Evolutionary conservation across 495 filamentous ascomycete genomes (phyloP), one percentile per base, ranked within the genome.

Genomic region (Hypomontagnella submonticulosa): DNA sequence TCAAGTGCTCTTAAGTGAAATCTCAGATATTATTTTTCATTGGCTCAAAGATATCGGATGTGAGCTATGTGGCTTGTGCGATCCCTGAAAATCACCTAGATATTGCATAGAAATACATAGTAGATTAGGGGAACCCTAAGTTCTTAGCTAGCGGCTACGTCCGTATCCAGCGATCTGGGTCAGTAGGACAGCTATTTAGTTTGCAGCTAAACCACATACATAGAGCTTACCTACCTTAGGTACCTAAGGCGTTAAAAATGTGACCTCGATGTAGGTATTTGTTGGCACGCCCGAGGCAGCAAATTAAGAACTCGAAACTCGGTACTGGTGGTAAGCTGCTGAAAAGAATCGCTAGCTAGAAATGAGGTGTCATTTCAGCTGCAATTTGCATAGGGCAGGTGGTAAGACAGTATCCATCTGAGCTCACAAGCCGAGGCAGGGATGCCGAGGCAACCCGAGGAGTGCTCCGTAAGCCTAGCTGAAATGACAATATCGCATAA

Each of bases 161-260:
- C n/a, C 13, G 33, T 47, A 49, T 62, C 58, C 59, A 68, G 42
- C 36, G 13, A 59, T 43, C 53, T 40, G 63, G 63, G 47, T 61
- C 57, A 27, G 37, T 46, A 30, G 36, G 20, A 41, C 43, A 55
- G 56, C 40, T 23, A 36, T 32, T 47, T 44, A 55, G 56, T 40
- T 61, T 55, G 12, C 20, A 33, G 23, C 55, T 54, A 66, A 48
- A 34, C 47, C 30, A 48, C n/a, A n/a, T n/a, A n/a, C n/a, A n/a
- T n/a, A n/a, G n/a, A n/a, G n/a, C n/a, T n/a, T n/a, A n/a, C n/a
- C n/a, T n/a, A n/a, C n/a, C n/a, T n/a, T n/a, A n/a, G n/a, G n/a
- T n/a, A n/a, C n/a, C n/a, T n/a, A n/a, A n/a, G n/a, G n/a, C n/a
- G n/a, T n/a, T n/a, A n/a, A n/a, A n/a, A n/a, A n/a, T n/a, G 23